These are phyloP conservation scores for Aethionema arabicum DNA, from an alignment of 345 rosid genomes.

Conservation along the genomic window DNA sequence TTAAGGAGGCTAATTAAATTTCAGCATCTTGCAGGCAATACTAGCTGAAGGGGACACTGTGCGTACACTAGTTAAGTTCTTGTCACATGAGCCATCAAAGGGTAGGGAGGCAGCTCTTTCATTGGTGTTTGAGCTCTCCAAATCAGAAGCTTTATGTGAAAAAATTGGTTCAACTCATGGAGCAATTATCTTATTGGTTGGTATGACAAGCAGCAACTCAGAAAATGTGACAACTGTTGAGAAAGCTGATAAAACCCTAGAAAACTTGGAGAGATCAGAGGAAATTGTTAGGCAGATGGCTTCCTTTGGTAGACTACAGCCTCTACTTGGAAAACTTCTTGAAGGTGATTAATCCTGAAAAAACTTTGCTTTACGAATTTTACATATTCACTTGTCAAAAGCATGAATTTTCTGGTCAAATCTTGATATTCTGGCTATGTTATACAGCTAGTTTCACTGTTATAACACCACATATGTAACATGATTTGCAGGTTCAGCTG, in stretches of 20 bases:
- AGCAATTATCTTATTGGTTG: conserved; percentile 87
- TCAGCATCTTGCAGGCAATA: conserved; percentile 61
- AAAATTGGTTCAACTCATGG: conserved; percentile 93
- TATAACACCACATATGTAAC: conserved; percentile 28
- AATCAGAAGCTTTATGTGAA: conserved; percentile 79
- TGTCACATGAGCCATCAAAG: conserved; percentile 77
- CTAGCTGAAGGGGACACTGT: conserved; percentile 90
- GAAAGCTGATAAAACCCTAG: conserved; percentile 81
- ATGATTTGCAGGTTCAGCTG: conserved; percentile 66
- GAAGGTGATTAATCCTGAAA: conserved; percentile 55
- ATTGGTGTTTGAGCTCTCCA: conserved; percentile 89
- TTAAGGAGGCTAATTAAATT: conserved; percentile 24
- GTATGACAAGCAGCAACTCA: conserved; percentile 88
- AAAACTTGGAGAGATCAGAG: conserved; percentile 74
- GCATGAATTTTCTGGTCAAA: conserved; percentile 1
- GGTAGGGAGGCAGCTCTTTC: conserved; percentile 95
- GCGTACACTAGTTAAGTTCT: conserved; percentile 85
- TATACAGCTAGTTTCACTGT: conserved; percentile 4
- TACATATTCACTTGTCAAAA: conserved; percentile 1
- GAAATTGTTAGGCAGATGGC: conserved; percentile 96
- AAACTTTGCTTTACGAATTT: conserved; percentile 1
- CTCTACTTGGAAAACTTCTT: conserved; percentile 77
- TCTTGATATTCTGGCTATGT: neutral
- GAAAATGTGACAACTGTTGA: conserved; percentile 78
- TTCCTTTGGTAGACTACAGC: conserved; percentile 79